These are phyloP conservation scores for Tillandsia fasciculata DNA, from an alignment of 176 grass and related monocot genomes.

Conservation along the genomic window DNA sequence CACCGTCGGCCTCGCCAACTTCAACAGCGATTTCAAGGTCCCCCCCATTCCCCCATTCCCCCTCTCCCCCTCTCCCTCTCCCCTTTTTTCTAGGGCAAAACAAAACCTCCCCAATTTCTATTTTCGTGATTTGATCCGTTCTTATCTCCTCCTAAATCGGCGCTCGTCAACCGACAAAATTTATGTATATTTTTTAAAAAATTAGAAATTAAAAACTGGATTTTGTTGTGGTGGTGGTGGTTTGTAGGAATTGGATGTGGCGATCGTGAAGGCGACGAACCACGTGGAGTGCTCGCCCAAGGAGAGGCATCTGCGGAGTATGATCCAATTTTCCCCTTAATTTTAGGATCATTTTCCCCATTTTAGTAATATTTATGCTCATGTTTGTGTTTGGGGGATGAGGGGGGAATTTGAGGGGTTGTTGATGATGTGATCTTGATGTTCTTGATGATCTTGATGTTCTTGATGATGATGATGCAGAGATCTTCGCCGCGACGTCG, in stretches of 20 bases:
- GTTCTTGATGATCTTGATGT: neutral
- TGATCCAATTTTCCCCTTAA: conserved; percentile 15
- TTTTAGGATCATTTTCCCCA: conserved; percentile 8
- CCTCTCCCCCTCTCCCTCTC: too few species aligned
- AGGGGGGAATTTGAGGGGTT: neutral
- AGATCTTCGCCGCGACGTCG: conserved; percentile 63
- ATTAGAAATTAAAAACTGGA: neutral
- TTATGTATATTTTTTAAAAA: neutral
- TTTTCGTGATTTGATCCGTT: neutral
- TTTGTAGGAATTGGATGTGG: conserved; percentile 98
- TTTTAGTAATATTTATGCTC: neutral
- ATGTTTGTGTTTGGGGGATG: neutral
- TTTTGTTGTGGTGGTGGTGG: conserved; percentile 12
- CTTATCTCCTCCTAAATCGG: neutral
- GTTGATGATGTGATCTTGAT: neutral
- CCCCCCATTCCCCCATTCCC: neutral
- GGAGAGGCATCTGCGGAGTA: conserved; percentile 84
- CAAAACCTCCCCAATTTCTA: conserved; percentile 2
- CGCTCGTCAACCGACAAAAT: neutral
- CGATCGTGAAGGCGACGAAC: conserved; percentile 92
- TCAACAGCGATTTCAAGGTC: conserved; percentile 98
- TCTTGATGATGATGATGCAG: conserved; percentile 34
- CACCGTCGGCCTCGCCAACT: conserved; percentile 78
- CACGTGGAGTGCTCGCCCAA: conserved; percentile 85
- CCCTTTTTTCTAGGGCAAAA: neutral